Base-by-base conservation (phyloP, 495 filamentous ascomycete species). In the Neurospora sublineolata region DNA sequence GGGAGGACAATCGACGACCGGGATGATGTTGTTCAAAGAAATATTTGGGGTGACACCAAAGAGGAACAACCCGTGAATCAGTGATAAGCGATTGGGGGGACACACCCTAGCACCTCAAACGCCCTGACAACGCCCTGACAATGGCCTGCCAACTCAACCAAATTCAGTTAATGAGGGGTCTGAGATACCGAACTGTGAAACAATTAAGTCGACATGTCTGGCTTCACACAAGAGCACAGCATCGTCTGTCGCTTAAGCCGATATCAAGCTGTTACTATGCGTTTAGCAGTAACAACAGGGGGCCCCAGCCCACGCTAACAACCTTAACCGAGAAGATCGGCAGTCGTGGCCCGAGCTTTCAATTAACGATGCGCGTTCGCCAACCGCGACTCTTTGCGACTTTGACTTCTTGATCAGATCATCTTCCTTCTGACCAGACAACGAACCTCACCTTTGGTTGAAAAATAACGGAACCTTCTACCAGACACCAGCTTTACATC, bases 301-400 rank as follows among this genome's bases (percentile, higher is more conserved):
- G 5, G 14, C 46, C 42, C 52, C 16, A 60, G 52, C 52, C 12
- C 12, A 33, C 52, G 14, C 52, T 60, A 60, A 33, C 52, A 60
- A 30, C 52, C 52, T 60, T 60, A 60, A 60, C 52, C 46, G 52
- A 60, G 52, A 18, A 60, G 52, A 60, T 60, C 52, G 52, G 23
- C 52, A 60, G 16, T 18, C 5, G 6, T 60, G 68, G 73, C 30
- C 68, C 73, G 68, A 71, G 73, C 73, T 69, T 74, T 75, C 72
- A 73, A 75, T 75, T 75, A 69, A 73, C 60, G 68, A 69, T 69
- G 60, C 74, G 72, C 74, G 74, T 40, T 23, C 37, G 69, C 44
- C 69, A 58, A 71, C 72, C 37, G 67, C 67, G 67, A 70, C 69
- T 60, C 52, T 60, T 60, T 60, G 46, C 46, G 46, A 60, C 46